Percentiles rank a stretch among this genome's conserved stretches.
Evolutionary conservation across 208 protist species (phyloP).

Genomic region (Vickermania ingenoplastis): DNA sequence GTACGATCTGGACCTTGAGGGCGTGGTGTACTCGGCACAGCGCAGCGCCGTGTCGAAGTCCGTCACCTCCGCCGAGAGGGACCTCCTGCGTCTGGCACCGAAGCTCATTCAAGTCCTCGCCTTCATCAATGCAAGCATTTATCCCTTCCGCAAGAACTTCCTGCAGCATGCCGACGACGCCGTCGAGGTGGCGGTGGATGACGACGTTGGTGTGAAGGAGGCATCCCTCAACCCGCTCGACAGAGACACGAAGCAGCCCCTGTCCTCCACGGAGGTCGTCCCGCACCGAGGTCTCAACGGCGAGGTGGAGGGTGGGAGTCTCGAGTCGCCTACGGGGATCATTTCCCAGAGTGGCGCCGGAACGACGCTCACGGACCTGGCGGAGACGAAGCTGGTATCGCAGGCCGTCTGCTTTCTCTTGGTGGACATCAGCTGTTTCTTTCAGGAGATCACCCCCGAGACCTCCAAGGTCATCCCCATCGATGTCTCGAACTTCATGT

Average conservation of each 20-base stretch:
- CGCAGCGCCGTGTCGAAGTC: background rate
- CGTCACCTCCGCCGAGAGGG: background rate
- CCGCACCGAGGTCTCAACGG: background rate
- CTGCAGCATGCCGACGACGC: background rate
- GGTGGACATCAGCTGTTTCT: conserved; percentile 8
- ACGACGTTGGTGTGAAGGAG: background rate
- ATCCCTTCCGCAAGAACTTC: background rate
- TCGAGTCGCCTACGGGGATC: background rate
- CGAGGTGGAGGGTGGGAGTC: too few species aligned
- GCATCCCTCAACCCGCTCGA: background rate
- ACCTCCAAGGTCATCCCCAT: conserved; percentile 5
- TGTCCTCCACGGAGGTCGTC: background rate
- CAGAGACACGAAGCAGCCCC: background rate
- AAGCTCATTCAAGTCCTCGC: background rate
- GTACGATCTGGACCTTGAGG: conserved; percentile 2
- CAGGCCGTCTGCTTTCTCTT: conserved; percentile 4
- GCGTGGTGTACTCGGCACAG: background rate
- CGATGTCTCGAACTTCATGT: conserved; percentile 2
- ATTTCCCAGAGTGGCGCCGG: background rate
- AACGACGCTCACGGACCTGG: background rate
- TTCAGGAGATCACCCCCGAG: conserved; percentile 2
- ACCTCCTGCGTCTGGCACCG: background rate
- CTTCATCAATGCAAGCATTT: conserved; percentile 2
- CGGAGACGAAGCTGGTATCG: background rate
- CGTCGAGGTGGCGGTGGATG: background rate